Evolutionary conservation across 495 filamentous ascomycete species (phyloP).

Genomic region (Opeltia flavorubescens): DNA sequence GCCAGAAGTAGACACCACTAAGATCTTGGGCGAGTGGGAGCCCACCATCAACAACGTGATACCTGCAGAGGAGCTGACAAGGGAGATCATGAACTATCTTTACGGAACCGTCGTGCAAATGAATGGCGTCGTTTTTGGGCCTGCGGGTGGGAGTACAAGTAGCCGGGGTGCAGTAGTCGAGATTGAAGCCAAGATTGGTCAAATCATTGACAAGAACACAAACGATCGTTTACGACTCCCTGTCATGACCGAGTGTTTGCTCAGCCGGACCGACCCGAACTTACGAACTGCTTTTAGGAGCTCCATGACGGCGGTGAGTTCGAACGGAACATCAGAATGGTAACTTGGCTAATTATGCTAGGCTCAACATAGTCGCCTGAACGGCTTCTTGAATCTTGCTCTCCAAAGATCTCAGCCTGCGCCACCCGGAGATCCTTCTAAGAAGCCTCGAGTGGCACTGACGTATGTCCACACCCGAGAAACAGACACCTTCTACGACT

Average conservation of each 20-base stretch:
- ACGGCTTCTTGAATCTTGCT: conserved; percentile 62
- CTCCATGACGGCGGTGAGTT: conserved; percentile 69
- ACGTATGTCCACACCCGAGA: conserved; percentile 70
- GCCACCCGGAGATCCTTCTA: conserved; percentile 27
- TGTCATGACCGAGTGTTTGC: conserved; percentile 49
- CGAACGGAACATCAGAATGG: conserved; percentile 3
- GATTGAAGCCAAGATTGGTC: conserved; percentile 84
- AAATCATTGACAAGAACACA: conserved; percentile 54
- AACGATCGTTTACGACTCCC: conserved; percentile 52
- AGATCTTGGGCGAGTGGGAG: conserved; percentile 54
- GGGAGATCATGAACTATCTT: conserved; percentile 58
- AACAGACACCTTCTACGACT: conserved; percentile 66
- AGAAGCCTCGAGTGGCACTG: conserved; percentile 47
- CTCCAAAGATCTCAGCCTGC: conserved; percentile 38
- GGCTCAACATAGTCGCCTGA: conserved; percentile 64
- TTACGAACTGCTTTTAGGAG: conserved; percentile 52
- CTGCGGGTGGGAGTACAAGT: conserved; percentile 29
- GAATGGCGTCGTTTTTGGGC: conserved; percentile 33
- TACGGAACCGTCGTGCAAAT: conserved; percentile 51
- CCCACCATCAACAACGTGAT: conserved; percentile 46
- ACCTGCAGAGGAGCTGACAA: conserved; percentile 54
- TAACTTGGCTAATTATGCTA: conserved; percentile 20
- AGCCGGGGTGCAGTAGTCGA: conserved; percentile 63
- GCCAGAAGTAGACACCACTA: conserved; percentile 11
- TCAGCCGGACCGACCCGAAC: conserved; percentile 37